phyloP scores from a whole-genome alignment of 2,329 filamentous ascomycete genomes.

The Fusarium floridanum region DNA sequence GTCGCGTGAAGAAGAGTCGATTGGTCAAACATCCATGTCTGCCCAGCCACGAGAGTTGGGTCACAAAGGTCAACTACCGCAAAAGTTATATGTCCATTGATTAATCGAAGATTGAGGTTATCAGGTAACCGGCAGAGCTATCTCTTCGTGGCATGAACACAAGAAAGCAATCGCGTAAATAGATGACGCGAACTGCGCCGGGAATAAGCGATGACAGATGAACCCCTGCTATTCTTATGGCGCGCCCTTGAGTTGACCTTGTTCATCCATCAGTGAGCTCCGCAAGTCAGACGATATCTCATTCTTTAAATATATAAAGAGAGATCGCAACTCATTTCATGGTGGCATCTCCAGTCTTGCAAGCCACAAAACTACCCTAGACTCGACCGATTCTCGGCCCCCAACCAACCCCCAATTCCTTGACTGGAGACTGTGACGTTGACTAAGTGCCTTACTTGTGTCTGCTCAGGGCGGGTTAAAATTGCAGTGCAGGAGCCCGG shows the following conservation, averaged over 20 bases:
- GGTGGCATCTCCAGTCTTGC: background rate
- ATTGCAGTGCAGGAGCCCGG: background rate
- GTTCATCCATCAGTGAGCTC: background rate
- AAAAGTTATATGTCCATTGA: too few relatives aligned
- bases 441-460: background rate
- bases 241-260: background rate
- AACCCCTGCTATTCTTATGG: background rate
- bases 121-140: too few relatives aligned
- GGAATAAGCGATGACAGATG: background rate
- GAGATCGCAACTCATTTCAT: background rate
- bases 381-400: background rate
- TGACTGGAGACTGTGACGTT: background rate
- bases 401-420: conserved; percentile 49
- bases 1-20: too few relatives aligned
- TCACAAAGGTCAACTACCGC: too few relatives aligned
- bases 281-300: background rate
- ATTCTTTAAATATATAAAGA: background rate
- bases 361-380: background rate
- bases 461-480: background rate
- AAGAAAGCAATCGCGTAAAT: too few relatives aligned
- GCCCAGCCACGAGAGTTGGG: too few relatives aligned
- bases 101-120: too few relatives aligned
- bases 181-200: background rate
- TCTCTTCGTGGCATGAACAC: too few relatives aligned
- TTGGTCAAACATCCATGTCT: too few relatives aligned